phyloP scores from a whole-genome alignment of 208 protist species.

The Trypanosoma rangeli region DNA sequence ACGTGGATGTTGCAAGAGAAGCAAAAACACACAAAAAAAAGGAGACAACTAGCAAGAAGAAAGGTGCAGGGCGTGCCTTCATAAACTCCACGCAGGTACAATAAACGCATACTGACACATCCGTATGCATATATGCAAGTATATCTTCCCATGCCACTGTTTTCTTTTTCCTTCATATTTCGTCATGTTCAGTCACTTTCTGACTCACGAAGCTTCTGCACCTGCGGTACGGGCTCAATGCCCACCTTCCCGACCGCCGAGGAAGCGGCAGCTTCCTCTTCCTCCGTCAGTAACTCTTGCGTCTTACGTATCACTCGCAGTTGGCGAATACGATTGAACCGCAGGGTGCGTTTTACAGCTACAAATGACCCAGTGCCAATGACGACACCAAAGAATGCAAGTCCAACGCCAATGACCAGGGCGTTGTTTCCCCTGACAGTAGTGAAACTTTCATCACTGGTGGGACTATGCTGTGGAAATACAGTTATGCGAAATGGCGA shows the following conservation, averaged over 20 bases:
- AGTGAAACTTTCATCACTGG: conserved; percentile 4
- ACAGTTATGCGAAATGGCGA: conserved; percentile 43
- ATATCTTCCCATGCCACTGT: too few relatives aligned
- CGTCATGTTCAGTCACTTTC: neutral
- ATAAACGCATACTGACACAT: too few relatives aligned
- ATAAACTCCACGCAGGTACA: too few relatives aligned
- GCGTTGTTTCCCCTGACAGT: conserved; percentile 14
- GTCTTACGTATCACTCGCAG: conserved; percentile 16
- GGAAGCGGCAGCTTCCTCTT: neutral
- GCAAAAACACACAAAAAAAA: too few relatives aligned
- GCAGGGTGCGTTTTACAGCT: conserved; percentile 34
- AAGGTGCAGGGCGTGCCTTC: too few relatives aligned
- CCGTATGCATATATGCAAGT: too few relatives aligned
- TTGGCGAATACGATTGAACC: conserved; percentile 33
- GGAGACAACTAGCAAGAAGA: too few relatives aligned
- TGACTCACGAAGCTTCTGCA: neutral
- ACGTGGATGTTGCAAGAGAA: too few relatives aligned
- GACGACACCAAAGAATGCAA: conserved; percentile 48
- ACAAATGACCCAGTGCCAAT: conserved; percentile 31
- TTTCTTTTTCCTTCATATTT: neutral
- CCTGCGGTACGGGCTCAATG: neutral
- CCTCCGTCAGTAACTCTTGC: neutral
- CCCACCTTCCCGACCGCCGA: neutral
- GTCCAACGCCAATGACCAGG: conserved; percentile 35
- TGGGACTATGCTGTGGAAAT: conserved; percentile 24